Evolutionary conservation across 257 asterid species (phyloP).

Genomic region (Penstemon davidsonii): DNA sequence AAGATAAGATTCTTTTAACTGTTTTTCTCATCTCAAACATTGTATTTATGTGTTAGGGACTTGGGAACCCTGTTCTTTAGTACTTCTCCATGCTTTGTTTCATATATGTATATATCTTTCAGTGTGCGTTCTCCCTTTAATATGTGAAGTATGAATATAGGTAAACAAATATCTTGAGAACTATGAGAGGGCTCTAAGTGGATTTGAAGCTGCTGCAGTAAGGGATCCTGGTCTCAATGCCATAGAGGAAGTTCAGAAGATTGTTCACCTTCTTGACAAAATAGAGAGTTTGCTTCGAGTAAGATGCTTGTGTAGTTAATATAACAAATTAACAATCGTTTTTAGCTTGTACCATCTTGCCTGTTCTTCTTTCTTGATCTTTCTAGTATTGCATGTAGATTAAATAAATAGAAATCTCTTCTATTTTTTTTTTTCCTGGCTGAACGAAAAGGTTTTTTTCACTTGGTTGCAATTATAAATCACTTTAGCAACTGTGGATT

Average conservation of each 20-base stretch:
- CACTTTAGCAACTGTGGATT: neutral
- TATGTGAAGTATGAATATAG: constrained; percentile 35
- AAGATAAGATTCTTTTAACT: too few species aligned
- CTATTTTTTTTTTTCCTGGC: neutral
- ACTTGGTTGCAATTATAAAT: neutral
- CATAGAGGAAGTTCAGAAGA: constrained; percentile 65
- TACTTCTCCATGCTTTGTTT: constrained; percentile 3
- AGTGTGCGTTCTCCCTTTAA: constrained; percentile 6
- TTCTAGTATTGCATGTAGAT: neutral
- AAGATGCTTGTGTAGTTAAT: constrained; percentile 36
- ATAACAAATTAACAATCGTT: neutral
- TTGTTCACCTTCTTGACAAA: constrained; percentile 72
- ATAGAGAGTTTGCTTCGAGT: constrained; percentile 65
- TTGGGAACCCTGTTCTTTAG: neutral
- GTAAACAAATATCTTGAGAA: constrained; percentile 89
- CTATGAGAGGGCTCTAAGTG: constrained; percentile 93
- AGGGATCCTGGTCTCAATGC: constrained; percentile 90
- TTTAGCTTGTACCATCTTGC: constrained; percentile 1
- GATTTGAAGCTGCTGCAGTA: constrained; percentile 96
- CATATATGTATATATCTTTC: constrained; percentile 11
- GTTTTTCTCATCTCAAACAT: neutral
- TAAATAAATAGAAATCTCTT: neutral
- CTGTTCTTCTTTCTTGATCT: constrained; percentile 11
- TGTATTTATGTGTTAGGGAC: constrained; percentile 4
- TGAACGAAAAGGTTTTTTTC: constrained; percentile 1